phyloP scores from a whole-genome alignment of 2,329 filamentous ascomycete genomes.

The Cercospora sp. region DNA sequence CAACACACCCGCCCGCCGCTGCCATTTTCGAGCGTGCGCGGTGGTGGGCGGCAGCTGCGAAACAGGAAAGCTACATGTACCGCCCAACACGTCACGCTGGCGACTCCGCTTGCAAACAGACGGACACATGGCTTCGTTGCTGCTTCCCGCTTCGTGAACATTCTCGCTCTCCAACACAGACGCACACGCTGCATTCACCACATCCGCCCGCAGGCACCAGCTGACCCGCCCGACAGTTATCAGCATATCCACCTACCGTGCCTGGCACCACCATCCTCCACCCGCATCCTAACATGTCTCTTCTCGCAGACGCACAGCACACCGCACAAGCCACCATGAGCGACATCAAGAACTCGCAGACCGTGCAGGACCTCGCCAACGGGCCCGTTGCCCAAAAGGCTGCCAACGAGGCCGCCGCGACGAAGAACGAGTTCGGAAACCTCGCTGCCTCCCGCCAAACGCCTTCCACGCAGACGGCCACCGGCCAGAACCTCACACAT shows the following conservation, averaged over 20 bases:
- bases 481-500: constrained; percentile 64
- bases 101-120: not conserved
- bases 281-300: constrained; percentile 25
- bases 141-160: not conserved
- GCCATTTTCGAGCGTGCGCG: not conserved
- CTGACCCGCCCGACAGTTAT: constrained; percentile 27
- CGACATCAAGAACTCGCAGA: constrained; percentile 52
- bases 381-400: constrained; percentile 59
- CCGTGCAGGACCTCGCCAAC: constrained; percentile 52
- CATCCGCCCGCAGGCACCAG: constrained; percentile 7
- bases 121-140: not conserved
- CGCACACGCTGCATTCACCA: not conserved
- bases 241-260: constrained; percentile 16
- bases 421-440: constrained; percentile 59
- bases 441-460: constrained; percentile 56
- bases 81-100: not conserved
- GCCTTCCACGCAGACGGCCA: constrained; percentile 57
- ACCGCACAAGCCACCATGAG: constrained; percentile 52
- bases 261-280: constrained; percentile 13
- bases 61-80: not conserved
- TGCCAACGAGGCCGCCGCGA: constrained; percentile 58
- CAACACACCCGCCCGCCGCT: not conserved
- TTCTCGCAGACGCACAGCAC: constrained; percentile 48
- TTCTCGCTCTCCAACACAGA: not conserved
- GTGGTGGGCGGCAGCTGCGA: not conserved